Evolutionary conservation across 306 rosid species (phyloP), one percentile per base, ranked within the genome.

Genomic region (Quercus robur): DNA sequence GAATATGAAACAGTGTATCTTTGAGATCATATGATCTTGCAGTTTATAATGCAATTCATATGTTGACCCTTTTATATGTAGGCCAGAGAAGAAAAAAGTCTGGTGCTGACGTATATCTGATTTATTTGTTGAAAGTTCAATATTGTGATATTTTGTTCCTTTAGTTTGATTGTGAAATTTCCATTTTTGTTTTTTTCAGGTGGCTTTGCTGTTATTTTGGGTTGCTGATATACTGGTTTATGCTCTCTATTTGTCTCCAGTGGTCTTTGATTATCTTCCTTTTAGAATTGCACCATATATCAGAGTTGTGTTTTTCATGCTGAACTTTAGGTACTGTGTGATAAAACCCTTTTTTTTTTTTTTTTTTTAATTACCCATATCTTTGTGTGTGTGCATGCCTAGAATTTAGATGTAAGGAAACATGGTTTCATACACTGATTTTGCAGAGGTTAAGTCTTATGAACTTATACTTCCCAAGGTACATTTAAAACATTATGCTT

Each of bases 211-310:
- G 5, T 56, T 86, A 63, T 75, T 90, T 80, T 84, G 91, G 84
- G 90, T 85, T 57, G 99, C 90, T 75, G 99, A 95, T 87, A 55
- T 88, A 74, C 69, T 91, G 89, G 81, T 86, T 80, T 93, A 93
- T 81, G 78, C 82, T 56, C 83, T 95, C 70, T 93, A 85, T 86
- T 79, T 88, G 86, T 95, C 98, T 56, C 91, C 93, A 0, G 88
- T 77, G 80, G 92, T 91, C 84, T 81, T 90, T 82, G 85, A 88
- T 85, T 90, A 75, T 75, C 91, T 93, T 79, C 99, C 99, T 78
- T 52, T 93, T 88, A 93, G 98, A 89, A 77, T 93, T 76, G 97
- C 99, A 55, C 99, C 99, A 61, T 95, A 95, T 86, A 51, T 95
- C 80, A 86, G 99, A 80, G 98, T 95, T 70, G 80, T 93, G 81